phyloP scores from a whole-genome alignment of 768 basidiomycete species.

The Podaxis carcinomalis region DNA sequence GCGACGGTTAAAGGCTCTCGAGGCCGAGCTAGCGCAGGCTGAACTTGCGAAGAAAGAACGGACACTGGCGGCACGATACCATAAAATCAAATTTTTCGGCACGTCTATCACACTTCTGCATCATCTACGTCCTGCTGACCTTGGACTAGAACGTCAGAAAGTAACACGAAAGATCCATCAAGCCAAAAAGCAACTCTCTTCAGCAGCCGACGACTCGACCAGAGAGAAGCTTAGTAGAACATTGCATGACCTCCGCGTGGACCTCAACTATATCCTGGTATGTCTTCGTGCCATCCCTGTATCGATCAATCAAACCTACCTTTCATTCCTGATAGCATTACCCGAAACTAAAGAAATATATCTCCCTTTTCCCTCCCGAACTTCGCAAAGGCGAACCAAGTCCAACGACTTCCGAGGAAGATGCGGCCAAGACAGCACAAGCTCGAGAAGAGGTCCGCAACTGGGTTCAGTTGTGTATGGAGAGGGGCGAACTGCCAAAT shows the following conservation, averaged over 20 bases:
- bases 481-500: conserved; percentile 45
- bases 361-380: conserved; percentile 83
- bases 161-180: conserved; percentile 73
- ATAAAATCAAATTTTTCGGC: conserved; percentile 96
- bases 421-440: conserved; percentile 36
- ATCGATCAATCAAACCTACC: neutral
- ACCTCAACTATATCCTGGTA: conserved; percentile 88
- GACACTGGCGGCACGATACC: conserved; percentile 72
- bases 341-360: conserved; percentile 82
- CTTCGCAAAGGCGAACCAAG: conserved; percentile 35
- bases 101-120: conserved; percentile 15
- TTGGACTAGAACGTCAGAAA: conserved; percentile 77
- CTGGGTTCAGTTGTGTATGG: conserved; percentile 60
- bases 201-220: conserved; percentile 27
- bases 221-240: conserved; percentile 41
- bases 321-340: conserved; percentile 52
- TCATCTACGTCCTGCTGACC: neutral
- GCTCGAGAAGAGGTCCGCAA: conserved; percentile 55
- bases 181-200: conserved; percentile 48
- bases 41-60: conserved; percentile 66
- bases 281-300: conserved; percentile 5
- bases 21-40: conserved; percentile 65
- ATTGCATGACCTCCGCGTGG: conserved; percentile 67
- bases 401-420: conserved; percentile 19
- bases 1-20: conserved; percentile 68